Base-by-base conservation (phyloP, 768 basidiomycete genomes). In the Mycena indigotica region DNA sequence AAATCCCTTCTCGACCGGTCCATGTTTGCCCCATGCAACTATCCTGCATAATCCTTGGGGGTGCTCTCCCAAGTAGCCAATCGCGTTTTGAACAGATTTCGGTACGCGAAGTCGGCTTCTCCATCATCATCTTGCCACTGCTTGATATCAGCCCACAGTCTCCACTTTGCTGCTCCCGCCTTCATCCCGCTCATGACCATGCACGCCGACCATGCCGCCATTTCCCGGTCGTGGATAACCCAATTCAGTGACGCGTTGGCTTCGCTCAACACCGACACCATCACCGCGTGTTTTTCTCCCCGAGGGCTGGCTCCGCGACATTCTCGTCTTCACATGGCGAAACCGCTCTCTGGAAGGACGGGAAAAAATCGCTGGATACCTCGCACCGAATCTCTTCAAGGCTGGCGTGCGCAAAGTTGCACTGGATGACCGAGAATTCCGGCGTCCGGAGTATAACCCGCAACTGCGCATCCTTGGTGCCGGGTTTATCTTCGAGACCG, bases 311-410 rank as follows among this genome's bases (percentile, higher is more conserved):
- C 67, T 72, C 25, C 67, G 74, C 17, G 74, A 76, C 50, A 28
- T 72, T 29, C 70, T 76, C 51, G 63, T 66, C 5, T 70, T 76
- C 54, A 70, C 71, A 4, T 75, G 73, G 74, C 68, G 73, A 51
- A 65, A 65, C 28, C 69, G 72, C 25, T 58, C 73, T 1, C 60
- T 75, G 16, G 52, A 62, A 10, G 73, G 72, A 1, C 61, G 49
- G 17, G 65, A 60, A 4, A 66, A 64, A 51, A 72, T 75, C 30
- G 35, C 56, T 1, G 41, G 53, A 10, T 72, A 69, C 52, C 58
- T 75, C 1, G n/a, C 50, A 0, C 50, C 58, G 16, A 40, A 32
- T 1, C 64, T 71, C 12, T 12, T 52, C 3, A 4, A 19, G 10
- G 65, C 66, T 0, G 30, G 56, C 0, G 52, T 73, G 8, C 48